Conservation (phyloP, 352 stramenopile species). For the Globisporangium heterothallicum region DNA sequence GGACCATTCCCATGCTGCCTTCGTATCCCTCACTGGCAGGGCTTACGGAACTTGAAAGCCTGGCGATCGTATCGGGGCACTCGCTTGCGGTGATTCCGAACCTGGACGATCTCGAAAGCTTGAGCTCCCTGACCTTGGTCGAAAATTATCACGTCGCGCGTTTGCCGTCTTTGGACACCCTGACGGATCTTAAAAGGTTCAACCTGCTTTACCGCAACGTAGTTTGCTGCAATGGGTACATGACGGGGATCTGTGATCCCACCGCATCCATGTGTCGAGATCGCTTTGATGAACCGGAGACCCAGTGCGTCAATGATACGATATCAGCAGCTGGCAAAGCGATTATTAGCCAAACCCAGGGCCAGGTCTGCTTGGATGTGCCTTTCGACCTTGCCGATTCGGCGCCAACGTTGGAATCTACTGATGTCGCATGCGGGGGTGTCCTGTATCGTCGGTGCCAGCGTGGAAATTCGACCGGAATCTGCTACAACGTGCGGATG, state of each 20-base stretch:
- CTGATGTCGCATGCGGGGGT: constrained; percentile 24
- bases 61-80: constrained; percentile 7
- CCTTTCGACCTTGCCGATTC: constrained; percentile 4
- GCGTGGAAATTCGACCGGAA: constrained; percentile 18
- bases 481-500: constrained; percentile 33
- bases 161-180: constrained; percentile 3
- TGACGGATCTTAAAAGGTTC: constrained; percentile 7
- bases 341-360: constrained; percentile 1
- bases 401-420: constrained; percentile 20
- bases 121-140: constrained; percentile 9
- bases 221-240: constrained; percentile 18
- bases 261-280: background rate
- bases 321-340: constrained; percentile 3
- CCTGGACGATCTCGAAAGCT: constrained; percentile 9
- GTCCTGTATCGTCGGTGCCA: constrained; percentile 26
- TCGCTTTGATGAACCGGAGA: background rate
- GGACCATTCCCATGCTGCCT: constrained; percentile 11
- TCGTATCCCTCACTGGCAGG: constrained; percentile 10
- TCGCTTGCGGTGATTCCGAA: constrained; percentile 4
- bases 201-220: constrained; percentile 15
- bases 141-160: constrained; percentile 11
- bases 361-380: constrained; percentile 4
- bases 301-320: constrained; percentile 4
- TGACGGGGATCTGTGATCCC: constrained; percentile 11
- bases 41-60: background rate